Percentiles rank a stretch among this genome's conserved stretches.
These are phyloP conservation scores for Boletus barrowsii DNA, from an alignment of 768 basidiomycete genomes.

Conservation along the genomic window DNA sequence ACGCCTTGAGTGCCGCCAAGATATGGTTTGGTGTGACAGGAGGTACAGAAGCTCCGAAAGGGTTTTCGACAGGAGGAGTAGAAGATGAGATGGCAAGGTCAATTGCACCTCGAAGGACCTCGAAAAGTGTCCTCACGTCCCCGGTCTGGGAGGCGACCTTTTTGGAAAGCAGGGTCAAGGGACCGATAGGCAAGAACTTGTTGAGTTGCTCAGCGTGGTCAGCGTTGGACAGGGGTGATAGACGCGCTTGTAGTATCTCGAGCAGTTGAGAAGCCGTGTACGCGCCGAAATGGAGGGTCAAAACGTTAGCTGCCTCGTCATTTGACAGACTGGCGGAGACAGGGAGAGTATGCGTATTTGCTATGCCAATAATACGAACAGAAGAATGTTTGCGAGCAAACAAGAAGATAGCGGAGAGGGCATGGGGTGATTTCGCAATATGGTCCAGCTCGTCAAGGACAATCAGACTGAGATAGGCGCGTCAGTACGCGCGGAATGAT, in stretches of 20 bases:
- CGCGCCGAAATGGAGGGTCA: slow-evolving; percentile 77
- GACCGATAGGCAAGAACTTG: slow-evolving; percentile 60
- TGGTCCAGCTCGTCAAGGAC: slow-evolving; percentile 89
- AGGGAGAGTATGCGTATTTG: slow-evolving; percentile 85
- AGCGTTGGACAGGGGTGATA: slow-evolving; percentile 47
- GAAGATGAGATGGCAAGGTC: slow-evolving; percentile 53
- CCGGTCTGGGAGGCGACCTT: slow-evolving; percentile 81
- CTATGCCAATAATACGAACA: slow-evolving; percentile 78
- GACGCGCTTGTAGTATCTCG: slow-evolving; percentile 62
- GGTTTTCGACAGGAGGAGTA: slow-evolving; percentile 17
- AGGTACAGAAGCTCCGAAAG: slow-evolving; percentile 35
- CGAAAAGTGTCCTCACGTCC: slow-evolving; percentile 77
- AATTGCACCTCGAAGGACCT: slow-evolving; percentile 77
- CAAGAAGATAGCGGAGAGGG: slow-evolving; percentile 62
- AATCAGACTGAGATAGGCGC: slow-evolving; percentile 49
- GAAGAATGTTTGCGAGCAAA: slow-evolving; percentile 53
- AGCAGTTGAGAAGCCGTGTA: slow-evolving; percentile 73
- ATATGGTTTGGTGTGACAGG: slow-evolving; percentile 65
- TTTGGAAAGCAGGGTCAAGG: slow-evolving; percentile 70
- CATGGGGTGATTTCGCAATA: slow-evolving; percentile 57
- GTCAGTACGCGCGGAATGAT: slow-evolving; percentile 18
- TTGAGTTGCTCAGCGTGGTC: slow-evolving; percentile 33
- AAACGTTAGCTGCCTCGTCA: slow-evolving; percentile 39
- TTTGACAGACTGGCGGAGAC: slow-evolving; percentile 43
- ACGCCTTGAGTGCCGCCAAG: slow-evolving; percentile 70